Evolutionary conservation across 305 asterid genomes (phyloP).

Genomic region (Euphrasia arctica): DNA sequence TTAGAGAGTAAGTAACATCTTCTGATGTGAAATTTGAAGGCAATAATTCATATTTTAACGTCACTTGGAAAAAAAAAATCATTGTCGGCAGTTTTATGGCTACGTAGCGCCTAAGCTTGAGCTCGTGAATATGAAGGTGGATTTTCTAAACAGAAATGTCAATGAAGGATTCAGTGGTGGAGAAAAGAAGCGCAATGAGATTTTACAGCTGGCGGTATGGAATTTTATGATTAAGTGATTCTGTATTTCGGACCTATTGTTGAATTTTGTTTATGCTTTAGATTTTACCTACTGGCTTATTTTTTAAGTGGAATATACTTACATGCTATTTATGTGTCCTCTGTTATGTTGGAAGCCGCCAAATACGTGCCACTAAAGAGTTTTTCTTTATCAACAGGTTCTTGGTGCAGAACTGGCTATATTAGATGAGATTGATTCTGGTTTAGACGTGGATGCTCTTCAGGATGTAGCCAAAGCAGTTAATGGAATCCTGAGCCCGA

Average conservation of each 20-base stretch:
- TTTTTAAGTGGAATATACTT: constrained; percentile 11
- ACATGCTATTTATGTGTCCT: constrained; percentile 17
- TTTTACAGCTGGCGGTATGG: constrained; percentile 86
- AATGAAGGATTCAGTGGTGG: constrained; percentile 99
- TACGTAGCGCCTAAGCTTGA: constrained; percentile 83
- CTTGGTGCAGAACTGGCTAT: constrained; percentile 92
- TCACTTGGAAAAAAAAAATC: constrained; percentile 16
- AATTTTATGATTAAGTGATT: constrained; percentile 20
- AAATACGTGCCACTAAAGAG: constrained; percentile 14
- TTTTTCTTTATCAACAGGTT: constrained; percentile 50
- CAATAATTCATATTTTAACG: constrained; percentile 15
- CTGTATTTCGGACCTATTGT: background rate
- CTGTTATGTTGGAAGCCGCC: constrained; percentile 1
- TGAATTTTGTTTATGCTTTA: background rate
- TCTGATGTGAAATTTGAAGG: constrained; percentile 4
- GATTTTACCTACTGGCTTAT: background rate
- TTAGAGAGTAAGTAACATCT: background rate
- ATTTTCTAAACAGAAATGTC: constrained; percentile 85
- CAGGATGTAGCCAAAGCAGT: constrained; percentile 87
- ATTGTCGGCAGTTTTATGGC: constrained; percentile 76
- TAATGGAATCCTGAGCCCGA: constrained; percentile 58
- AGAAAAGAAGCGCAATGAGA: constrained; percentile 97
- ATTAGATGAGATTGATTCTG: constrained; percentile 95
- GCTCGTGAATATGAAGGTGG: constrained; percentile 83
- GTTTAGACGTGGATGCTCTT: constrained; percentile 96